Conservation (phyloP, 75 land plant species). For the Chamaecyparis obtusa region DNA sequence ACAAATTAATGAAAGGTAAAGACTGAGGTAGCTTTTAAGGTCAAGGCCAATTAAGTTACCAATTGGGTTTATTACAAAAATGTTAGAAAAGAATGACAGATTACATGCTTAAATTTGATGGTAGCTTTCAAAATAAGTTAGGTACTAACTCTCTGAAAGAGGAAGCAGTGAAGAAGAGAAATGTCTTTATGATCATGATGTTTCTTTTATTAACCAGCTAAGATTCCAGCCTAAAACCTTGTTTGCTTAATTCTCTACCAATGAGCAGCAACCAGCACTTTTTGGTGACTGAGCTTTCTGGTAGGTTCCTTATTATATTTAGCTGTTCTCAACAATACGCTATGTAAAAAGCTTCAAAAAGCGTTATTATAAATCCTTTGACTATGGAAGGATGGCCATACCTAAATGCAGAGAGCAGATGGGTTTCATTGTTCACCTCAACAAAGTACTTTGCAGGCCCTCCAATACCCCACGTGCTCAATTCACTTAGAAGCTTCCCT, state of each 20-base stretch:
- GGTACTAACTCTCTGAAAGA: neutral
- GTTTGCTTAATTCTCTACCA: too few species aligned
- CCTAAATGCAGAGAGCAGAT: constrained; percentile 54
- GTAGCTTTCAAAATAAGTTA: neutral
- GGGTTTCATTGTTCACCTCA: constrained; percentile 31
- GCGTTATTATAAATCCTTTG: neutral
- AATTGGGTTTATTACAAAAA: too few species aligned
- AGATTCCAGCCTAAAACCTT: too few species aligned
- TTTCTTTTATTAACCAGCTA: too few species aligned
- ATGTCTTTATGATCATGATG: too few species aligned
- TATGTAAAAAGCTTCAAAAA: neutral
- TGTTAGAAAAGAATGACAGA: neutral
- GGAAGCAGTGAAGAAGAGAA: neutral
- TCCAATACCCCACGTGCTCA: constrained; percentile 71
- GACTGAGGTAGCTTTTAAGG: too few species aligned
- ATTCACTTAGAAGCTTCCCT: constrained; percentile 51
- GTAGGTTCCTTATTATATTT: too few species aligned
- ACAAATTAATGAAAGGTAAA: neutral
- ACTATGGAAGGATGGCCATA: neutral
- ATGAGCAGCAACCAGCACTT: too few species aligned
- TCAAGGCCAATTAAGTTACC: too few species aligned
- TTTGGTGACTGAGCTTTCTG: too few species aligned
- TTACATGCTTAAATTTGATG: too few species aligned
- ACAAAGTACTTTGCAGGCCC: constrained; percentile 63
- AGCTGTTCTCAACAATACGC: too few species aligned